Conservation (phyloP, 805 yeast species). For the Scheffersomyces coipomensis region DNA sequence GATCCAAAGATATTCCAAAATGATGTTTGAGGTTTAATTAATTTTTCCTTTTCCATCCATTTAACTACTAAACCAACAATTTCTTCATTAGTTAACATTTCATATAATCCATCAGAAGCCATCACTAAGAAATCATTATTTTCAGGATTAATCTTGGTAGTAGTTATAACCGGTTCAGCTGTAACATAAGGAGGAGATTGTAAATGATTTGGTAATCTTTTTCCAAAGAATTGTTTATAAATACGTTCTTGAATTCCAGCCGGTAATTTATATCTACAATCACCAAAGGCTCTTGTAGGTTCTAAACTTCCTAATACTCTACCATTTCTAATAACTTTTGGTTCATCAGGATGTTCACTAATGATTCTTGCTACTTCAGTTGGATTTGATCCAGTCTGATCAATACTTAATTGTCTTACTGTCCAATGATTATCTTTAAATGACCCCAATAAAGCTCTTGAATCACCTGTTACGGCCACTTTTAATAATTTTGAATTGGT, state of each 20-base stretch:
- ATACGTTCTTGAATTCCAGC: constrained; percentile 70
- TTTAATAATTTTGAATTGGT: constrained; percentile 66
- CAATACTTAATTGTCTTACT: constrained; percentile 80
- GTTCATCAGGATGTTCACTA: constrained; percentile 89
- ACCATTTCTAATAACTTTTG: constrained; percentile 78
- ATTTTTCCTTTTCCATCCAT: constrained; percentile 81
- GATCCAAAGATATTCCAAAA: constrained; percentile 46
- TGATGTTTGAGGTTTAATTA: constrained; percentile 51
- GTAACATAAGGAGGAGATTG: constrained; percentile 96
- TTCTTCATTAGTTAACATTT: constrained; percentile 87
- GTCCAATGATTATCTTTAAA: constrained; percentile 76
- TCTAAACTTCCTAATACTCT: constrained; percentile 90
- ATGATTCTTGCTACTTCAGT: constrained; percentile 81
- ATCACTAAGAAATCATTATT: constrained; percentile 84
- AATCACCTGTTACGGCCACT: constrained; percentile 96
- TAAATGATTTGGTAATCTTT: constrained; percentile 68
- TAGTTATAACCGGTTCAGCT: constrained; percentile 89
- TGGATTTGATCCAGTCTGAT: constrained; percentile 92
- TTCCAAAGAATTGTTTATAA: constrained; percentile 77
- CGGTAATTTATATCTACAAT: constrained; percentile 88
- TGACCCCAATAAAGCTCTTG: constrained; percentile 85
- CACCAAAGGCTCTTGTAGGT: constrained; percentile 97
- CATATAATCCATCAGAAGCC: constrained; percentile 94
- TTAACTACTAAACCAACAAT: constrained; percentile 88
- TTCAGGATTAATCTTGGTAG: constrained; percentile 68